A percentile compares a stretch with the other conserved stretches of the same genome.
These are phyloP conservation scores for Sclerotinia sclerotiorum DNA, from an alignment of 2,329 filamentous ascomycete species.

Conservation along the genomic window DNA sequence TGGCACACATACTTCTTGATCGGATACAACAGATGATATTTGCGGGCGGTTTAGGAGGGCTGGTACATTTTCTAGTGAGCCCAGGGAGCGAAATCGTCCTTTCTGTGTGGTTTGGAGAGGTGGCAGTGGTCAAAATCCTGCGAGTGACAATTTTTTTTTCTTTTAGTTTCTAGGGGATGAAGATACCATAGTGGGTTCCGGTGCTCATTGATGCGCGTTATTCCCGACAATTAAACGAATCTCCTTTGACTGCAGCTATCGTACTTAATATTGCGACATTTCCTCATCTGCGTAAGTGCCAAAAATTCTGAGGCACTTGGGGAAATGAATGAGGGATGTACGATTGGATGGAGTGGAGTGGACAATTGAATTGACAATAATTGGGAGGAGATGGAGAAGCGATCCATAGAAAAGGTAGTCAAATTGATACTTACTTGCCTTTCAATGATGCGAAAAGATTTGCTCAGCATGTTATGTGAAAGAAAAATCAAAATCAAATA, in stretches of 20 bases:
- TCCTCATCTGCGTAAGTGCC: neutral
- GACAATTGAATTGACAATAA: neutral
- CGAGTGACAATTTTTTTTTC: neutral
- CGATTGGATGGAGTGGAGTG: neutral
- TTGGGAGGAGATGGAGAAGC: neutral
- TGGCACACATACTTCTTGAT: slow-evolving; percentile 1
- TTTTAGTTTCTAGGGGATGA: slow-evolving; percentile 5
- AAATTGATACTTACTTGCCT: neutral
- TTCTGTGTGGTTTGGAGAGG: too few relatives aligned
- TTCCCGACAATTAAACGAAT: neutral
- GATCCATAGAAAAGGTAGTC: neutral
- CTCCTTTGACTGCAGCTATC: neutral
- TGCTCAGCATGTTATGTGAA: neutral
- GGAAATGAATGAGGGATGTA: neutral
- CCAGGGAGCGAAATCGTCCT: neutral
- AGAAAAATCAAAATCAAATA: neutral
- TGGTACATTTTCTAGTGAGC: neutral
- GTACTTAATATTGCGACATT: slow-evolving; percentile 1
- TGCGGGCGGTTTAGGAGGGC: neutral
- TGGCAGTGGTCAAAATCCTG: neutral
- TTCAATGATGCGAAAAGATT: neutral
- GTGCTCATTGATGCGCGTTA: neutral
- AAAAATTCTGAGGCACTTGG: neutral
- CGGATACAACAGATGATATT: neutral
- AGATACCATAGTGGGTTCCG: slow-evolving; percentile 9